Percentiles rank a stretch among this genome's conserved stretches.
Conservation (phyloP, 257 asterid genomes). For the Perilla frutescens region DNA sequence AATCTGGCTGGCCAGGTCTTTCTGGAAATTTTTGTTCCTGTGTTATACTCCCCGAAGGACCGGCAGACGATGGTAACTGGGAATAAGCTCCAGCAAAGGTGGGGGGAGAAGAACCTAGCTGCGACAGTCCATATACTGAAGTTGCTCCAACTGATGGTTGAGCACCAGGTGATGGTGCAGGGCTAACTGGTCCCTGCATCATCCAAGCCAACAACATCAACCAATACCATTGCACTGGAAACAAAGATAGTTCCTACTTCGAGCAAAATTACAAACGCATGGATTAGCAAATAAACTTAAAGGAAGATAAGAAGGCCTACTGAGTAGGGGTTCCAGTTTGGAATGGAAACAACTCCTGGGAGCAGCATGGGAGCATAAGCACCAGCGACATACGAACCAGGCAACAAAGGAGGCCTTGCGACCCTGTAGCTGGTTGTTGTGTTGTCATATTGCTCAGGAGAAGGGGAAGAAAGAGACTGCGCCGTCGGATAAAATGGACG, state of each 20-base stretch:
- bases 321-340: conserved; percentile 79
- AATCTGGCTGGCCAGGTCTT: conserved; percentile 77
- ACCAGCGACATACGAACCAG: conserved; percentile 74
- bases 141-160: conserved; percentile 60
- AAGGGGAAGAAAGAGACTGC: conserved; percentile 75
- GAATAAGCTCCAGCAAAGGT: conserved; percentile 59
- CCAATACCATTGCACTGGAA: conserved; percentile 28
- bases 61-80: conserved; percentile 52
- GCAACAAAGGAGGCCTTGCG: conserved; percentile 72
- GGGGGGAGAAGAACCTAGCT: conserved; percentile 60
- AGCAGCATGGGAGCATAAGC: conserved; percentile 79
- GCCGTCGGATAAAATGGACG: conserved; percentile 83
- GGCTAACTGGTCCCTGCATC: conserved; percentile 71
- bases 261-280: background rate
- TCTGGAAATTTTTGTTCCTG: conserved; percentile 72
- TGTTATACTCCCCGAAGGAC: conserved; percentile 45
- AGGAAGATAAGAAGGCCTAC: conserved; percentile 43
- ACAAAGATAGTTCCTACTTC: conserved; percentile 14
- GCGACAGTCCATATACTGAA: conserved; percentile 64
- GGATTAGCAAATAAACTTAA: background rate
- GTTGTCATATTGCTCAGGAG: conserved; percentile 59
- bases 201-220: conserved; percentile 31
- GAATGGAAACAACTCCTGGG: conserved; percentile 75
- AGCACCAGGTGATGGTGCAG: conserved; percentile 68
- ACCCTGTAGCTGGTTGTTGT: conserved; percentile 54